Evolutionary conservation across 75 land plant species (phyloP), one percentile per base, ranked within the genome.

Genomic region (Sequoiadendron giganteum): DNA sequence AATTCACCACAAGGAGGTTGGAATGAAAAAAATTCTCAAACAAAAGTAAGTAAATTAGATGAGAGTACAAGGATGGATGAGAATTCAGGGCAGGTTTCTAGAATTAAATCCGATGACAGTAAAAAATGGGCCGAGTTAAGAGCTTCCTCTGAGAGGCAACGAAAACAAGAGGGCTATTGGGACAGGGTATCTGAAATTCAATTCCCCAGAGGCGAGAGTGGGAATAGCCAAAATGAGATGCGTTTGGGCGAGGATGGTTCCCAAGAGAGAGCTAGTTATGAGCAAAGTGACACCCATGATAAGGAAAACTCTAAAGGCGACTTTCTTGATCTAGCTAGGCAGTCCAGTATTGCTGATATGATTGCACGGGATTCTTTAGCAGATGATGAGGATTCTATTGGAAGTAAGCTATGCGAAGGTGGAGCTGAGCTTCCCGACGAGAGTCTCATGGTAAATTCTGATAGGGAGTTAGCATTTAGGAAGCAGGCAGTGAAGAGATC

Each of bases 401-500:
- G 14, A 21, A n/a, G 54, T 52, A 14, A 52, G 55, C 2, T 52
- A 52, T 52, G 14, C 47, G 49, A 49, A n/a, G 30, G 16, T 4
- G 48, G 28, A 65, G n/a, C n/a, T 65, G 70, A 18, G 65, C 65
- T 58, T 58, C 5, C 65, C 6, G 65, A 58, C 5, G 25, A 25
- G n/a, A 65, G n/a, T 25, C 28, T n/a, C 49, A 45, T 47, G 30
- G 6, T 47, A 32, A 82, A 82, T 82, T 45, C 49, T 82, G 84
- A 45, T 43, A 81, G 43, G 47, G 83, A 25, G 83, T 21, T 45
- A 28, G 83, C 47, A 16, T 75, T 34, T 14, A 30, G 89, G 30
- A 93, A 84, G 85, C 93, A 91, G 84, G 80, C 90, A 80, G 65
- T 94, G 89, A 90, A 89, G 88, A 93, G 96, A 72, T 95, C 97